Conservation (phyloP, 345 rosid genomes). For the Gossypium anomalum region DNA sequence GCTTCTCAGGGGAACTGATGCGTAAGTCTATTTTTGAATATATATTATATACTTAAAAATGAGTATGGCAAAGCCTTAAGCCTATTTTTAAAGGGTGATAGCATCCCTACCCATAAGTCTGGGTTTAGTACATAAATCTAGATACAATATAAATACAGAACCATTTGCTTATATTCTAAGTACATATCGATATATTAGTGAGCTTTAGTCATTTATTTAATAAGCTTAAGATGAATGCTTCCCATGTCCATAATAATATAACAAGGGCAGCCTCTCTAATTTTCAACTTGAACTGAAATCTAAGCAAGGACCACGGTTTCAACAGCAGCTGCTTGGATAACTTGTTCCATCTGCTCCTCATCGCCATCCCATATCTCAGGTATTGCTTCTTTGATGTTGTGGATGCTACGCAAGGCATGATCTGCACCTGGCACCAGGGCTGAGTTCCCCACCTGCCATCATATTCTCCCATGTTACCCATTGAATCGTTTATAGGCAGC, state of each 20-base stretch:
- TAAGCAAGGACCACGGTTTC: conserved; percentile 67
- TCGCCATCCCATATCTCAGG: conserved; percentile 72
- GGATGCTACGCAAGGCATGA: conserved; percentile 66
- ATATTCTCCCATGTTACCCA: not conserved
- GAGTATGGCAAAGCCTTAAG: too few relatives aligned
- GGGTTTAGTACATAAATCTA: not conserved
- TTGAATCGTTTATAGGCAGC: not conserved
- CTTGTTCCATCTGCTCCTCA: conserved; percentile 52
- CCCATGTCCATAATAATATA: not conserved
- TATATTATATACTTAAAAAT: too few relatives aligned
- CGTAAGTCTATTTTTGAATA: too few relatives aligned
- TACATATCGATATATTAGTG: not conserved
- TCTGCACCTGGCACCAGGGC: conserved; percentile 69
- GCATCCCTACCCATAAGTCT: not conserved
- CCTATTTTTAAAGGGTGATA: too few relatives aligned
- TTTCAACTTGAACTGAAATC: conserved; percentile 4
- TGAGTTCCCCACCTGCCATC: conserved; percentile 67
- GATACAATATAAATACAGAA: not conserved
- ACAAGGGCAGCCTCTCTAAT: conserved; percentile 6
- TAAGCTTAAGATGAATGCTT: conserved; percentile 7
- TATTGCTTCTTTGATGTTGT: conserved; percentile 77
- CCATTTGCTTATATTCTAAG: not conserved
- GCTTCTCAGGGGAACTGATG: too few relatives aligned
- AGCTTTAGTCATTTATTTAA: not conserved
- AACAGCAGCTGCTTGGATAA: conserved; percentile 47